Conservation (phyloP, 371 early-diverging fungal genomes). For the Apophysomyces ossiformis region DNA sequence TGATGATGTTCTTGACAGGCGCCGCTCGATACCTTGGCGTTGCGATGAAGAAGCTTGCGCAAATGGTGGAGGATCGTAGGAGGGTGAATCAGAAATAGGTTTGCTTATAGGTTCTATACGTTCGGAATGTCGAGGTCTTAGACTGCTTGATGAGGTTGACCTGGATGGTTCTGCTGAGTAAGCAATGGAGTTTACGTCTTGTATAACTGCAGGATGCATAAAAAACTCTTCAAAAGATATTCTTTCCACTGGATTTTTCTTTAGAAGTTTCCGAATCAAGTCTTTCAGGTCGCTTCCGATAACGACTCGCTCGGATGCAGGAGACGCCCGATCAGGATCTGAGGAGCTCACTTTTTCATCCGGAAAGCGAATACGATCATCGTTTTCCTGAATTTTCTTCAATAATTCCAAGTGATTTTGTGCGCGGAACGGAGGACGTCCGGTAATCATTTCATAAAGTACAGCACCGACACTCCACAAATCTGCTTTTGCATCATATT, state of each 20-base stretch:
- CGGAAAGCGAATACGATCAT: conserved; percentile 85
- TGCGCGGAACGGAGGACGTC: conserved; percentile 92
- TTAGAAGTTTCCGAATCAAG: conserved; percentile 80
- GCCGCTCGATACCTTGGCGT: conserved; percentile 8
- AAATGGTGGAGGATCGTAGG: conserved; percentile 44
- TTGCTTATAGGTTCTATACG: neutral
- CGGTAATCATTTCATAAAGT: conserved; percentile 90
- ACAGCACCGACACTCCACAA: conserved; percentile 98
- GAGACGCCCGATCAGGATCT: conserved; percentile 1
- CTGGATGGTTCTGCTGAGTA: neutral
- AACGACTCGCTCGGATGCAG: conserved; percentile 8
- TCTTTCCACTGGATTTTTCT: conserved; percentile 83
- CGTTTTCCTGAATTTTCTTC: conserved; percentile 81
- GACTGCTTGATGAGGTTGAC: conserved; percentile 12
- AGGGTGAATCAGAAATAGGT: neutral
- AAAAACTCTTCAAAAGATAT: conserved; percentile 94
- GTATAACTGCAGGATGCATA: conserved; percentile 71
- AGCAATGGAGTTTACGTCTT: conserved; percentile 2
- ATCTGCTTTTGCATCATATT: conserved; percentile 94
- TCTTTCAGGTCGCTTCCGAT: conserved; percentile 80
- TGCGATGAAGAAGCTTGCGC: conserved; percentile 25
- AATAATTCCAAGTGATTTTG: conserved; percentile 91
- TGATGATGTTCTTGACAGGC: conserved; percentile 3
- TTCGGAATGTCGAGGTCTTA: conserved; percentile 8
- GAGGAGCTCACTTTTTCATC: conserved; percentile 56